Conservation (phyloP, 2,329 filamentous ascomycete genomes). For the Aspergillus cejpii region DNA sequence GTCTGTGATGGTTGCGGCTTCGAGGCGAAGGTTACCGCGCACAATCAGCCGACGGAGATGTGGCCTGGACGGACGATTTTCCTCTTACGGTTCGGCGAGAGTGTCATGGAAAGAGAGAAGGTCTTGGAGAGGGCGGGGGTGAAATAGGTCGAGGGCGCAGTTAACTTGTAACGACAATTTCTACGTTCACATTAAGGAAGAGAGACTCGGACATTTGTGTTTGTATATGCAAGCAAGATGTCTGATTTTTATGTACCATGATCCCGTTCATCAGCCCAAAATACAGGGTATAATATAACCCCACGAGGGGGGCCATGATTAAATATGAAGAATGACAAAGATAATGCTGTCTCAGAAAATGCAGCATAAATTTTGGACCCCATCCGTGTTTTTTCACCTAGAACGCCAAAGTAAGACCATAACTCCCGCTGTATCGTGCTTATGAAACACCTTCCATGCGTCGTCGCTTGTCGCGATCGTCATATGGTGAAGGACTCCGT, state of each 20-base stretch:
- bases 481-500: conserved; percentile 40
- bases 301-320: not conserved
- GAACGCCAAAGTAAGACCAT: conserved; percentile 18
- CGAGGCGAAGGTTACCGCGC: conserved; percentile 79
- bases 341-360: conserved; percentile 1
- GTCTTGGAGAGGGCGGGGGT: conserved; percentile 60
- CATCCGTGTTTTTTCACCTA: conserved; percentile 14
- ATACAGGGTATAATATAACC: not conserved
- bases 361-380: conserved; percentile 12
- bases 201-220: not conserved
- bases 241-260: conserved; percentile 1
- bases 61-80: conserved; percentile 97
- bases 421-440: conserved; percentile 3
- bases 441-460: conserved; percentile 28
- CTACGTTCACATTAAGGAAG: not conserved
- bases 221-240: conserved; percentile 2
- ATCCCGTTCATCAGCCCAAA: not conserved
- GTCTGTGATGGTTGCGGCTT: conserved; percentile 91
- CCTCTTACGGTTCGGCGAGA: conserved; percentile 82
- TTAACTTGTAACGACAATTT: too few relatives aligned
- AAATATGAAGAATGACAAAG: not conserved
- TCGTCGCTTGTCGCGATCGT: conserved; percentile 39
- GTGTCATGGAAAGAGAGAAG: conserved; percentile 85
- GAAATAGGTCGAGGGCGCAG: conserved; percentile 35
- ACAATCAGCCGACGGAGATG: conserved; percentile 69